Evolutionary conservation across 2,329 filamentous ascomycete species (phyloP).

Genomic region (Meredithiella fracta): DNA sequence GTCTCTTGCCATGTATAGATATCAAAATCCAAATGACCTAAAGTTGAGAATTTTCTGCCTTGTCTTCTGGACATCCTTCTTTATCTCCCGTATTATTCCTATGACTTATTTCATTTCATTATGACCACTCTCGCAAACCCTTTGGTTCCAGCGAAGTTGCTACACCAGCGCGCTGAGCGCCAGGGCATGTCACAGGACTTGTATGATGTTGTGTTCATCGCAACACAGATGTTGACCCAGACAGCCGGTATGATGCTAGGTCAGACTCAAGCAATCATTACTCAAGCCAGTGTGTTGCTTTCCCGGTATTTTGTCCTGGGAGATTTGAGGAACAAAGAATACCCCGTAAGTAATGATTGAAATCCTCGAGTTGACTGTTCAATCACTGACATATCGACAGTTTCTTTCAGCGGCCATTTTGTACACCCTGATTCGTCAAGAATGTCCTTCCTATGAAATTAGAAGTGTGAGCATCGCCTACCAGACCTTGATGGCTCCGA

Average conservation of each 20-base stretch:
- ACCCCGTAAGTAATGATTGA: constrained; percentile 26
- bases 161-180: constrained; percentile 39
- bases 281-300: constrained; percentile 68
- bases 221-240: constrained; percentile 58
- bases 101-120: background rate
- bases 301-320: constrained; percentile 60
- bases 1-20: no score
- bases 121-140: constrained; percentile 41
- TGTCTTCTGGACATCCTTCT: no score
- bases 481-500: constrained; percentile 54
- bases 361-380: background rate
- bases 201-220: constrained; percentile 54
- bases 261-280: constrained; percentile 70
- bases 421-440: constrained; percentile 10
- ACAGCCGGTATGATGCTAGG: constrained; percentile 66
- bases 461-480: constrained; percentile 46
- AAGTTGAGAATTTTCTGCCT: no score
- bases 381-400: background rate
- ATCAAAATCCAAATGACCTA: no score
- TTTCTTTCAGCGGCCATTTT: constrained; percentile 10
- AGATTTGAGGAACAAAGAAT: constrained; percentile 41
- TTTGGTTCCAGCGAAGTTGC: constrained; percentile 54
- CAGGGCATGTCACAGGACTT: constrained; percentile 48
- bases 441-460: constrained; percentile 2
- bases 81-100: no score